Base-by-base conservation (phyloP, 768 basidiomycete species). In the Phylloporus scabripes region DNA sequence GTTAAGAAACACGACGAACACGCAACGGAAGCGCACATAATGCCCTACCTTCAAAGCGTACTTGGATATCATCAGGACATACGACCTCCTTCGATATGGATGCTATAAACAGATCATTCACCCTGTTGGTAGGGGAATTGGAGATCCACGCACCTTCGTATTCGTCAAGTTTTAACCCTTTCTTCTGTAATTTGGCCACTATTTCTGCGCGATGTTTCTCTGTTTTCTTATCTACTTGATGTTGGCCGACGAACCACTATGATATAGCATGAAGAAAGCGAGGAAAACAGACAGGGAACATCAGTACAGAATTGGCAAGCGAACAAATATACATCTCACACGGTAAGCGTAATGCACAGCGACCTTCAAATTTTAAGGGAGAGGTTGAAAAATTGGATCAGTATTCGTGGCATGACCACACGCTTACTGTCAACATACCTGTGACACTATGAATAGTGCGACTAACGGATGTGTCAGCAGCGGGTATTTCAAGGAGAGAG, bases 11-110 rank as follows among this genome's bases (percentile, higher is more conserved):
- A 15, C 21, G 10, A 39, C 11, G 24, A 23, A 23, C 21, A 23
- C 21, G 23, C 1, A 4, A 7, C 5, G 32, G 11, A 21, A 4
- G 11, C 2, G 8, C 5, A 31, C 21, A 42, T 12, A 5, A 21
- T 17, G 7, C 56, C 79, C 7, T 48, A 87, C 91, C 92, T 20
- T 76, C 67, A 65, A 94, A 94, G 18, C 72, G 73, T 42, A 88
- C 78, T 42, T 76, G 70, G 47, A 95, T 94, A 60, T 94, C 89
- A 64, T 93, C 90, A 3, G 92, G 90, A 57, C 90, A 87, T 53
- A 98, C 90, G 18, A 98, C 82, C 60, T 98, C 94, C 33, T 85
- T 87, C 4, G 95, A 91, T 48, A 97, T 92, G 36, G 83, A 83
- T 50, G 81, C 88, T 89, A 52, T 2, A 49, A 20, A 8, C 9